These are phyloP conservation scores for Cryptosporidium muris DNA, from an alignment of 169 alveolate genomes.

Conservation along the genomic window DNA sequence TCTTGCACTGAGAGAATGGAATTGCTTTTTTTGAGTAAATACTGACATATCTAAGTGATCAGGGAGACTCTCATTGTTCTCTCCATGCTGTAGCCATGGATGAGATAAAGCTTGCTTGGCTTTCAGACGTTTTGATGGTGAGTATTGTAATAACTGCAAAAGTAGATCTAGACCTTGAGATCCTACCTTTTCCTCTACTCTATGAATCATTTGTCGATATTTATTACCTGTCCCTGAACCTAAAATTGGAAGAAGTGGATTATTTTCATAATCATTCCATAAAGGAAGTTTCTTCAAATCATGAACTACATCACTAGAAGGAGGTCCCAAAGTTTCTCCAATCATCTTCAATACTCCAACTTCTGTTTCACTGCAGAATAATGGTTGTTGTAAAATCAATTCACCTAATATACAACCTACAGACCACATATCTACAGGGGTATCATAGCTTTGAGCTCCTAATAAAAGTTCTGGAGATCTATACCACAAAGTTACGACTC, in stretches of 20 bases:
- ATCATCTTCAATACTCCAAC: conserved; percentile 84
- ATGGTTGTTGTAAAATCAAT: conserved; percentile 85
- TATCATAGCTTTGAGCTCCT: conserved; percentile 88
- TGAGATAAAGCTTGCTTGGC: conserved; percentile 80
- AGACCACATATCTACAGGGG: conserved; percentile 94
- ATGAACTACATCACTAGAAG: conserved; percentile 71
- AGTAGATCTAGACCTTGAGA: conserved; percentile 78
- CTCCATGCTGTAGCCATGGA: conserved; percentile 74
- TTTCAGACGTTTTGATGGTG: conserved; percentile 79
- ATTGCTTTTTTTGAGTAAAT: conserved; percentile 35
- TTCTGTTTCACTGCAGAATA: conserved; percentile 90
- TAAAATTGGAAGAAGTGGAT: conserved; percentile 35
- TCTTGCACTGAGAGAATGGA: conserved; percentile 61
- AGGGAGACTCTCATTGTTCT: conserved; percentile 21
- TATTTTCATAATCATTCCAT: conserved; percentile 69
- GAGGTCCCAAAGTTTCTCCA: conserved; percentile 83
- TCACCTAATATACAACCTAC: conserved; percentile 96
- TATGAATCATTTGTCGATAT: conserved; percentile 51
- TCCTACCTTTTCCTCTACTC: conserved; percentile 70
- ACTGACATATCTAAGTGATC: conserved; percentile 53
- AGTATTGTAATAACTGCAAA: conserved; percentile 75
- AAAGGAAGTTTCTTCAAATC: conserved; percentile 71
- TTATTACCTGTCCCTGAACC: conserved; percentile 66
- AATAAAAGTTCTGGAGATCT: conserved; percentile 96
- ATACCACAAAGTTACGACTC: conserved; percentile 96